These are phyloP conservation scores for Penicillium bovifimosum DNA, from an alignment of 495 filamentous ascomycete species.

Conservation along the genomic window DNA sequence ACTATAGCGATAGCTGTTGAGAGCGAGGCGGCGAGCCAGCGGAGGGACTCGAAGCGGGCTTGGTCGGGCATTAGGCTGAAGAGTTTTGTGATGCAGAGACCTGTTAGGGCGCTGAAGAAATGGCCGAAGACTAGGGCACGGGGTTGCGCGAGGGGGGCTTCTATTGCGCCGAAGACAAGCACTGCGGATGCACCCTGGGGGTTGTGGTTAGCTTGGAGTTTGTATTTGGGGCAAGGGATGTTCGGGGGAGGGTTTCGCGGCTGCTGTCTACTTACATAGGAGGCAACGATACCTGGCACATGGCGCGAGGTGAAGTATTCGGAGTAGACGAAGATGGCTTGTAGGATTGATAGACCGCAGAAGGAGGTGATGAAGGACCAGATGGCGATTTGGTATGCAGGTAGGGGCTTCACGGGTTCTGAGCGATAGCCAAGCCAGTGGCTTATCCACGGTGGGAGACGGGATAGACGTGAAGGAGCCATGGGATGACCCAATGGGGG, in stretches of 20 bases:
- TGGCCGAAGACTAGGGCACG: constrained; percentile 66
- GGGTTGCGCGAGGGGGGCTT: constrained; percentile 71
- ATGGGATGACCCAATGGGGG: not conserved
- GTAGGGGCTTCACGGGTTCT: constrained; percentile 20
- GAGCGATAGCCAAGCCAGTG: constrained; percentile 37
- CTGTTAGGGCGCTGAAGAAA: constrained; percentile 56
- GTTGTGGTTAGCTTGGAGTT: not conserved
- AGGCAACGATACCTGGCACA: constrained; percentile 32
- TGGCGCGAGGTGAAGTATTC: constrained; percentile 25
- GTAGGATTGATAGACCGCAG: constrained; percentile 30
- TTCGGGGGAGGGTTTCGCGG: not conserved
- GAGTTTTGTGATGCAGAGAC: constrained; percentile 60
- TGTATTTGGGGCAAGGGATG: not conserved
- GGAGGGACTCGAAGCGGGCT: constrained; percentile 43
- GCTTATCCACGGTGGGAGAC: constrained; percentile 30
- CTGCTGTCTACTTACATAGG: constrained; percentile 21
- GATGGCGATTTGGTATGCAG: constrained; percentile 18
- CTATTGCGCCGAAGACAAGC: constrained; percentile 60
- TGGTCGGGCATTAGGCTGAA: constrained; percentile 51
- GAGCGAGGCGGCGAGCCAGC: constrained; percentile 64
- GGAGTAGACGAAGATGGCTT: constrained; percentile 32
- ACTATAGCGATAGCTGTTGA: constrained; percentile 58
- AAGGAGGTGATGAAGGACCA: constrained; percentile 37
- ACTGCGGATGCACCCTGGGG: constrained; percentile 64
- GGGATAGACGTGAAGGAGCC: constrained; percentile 22